Conservation (phyloP, 2,329 filamentous ascomycete genomes). For the Scorias spongiosa region DNA sequence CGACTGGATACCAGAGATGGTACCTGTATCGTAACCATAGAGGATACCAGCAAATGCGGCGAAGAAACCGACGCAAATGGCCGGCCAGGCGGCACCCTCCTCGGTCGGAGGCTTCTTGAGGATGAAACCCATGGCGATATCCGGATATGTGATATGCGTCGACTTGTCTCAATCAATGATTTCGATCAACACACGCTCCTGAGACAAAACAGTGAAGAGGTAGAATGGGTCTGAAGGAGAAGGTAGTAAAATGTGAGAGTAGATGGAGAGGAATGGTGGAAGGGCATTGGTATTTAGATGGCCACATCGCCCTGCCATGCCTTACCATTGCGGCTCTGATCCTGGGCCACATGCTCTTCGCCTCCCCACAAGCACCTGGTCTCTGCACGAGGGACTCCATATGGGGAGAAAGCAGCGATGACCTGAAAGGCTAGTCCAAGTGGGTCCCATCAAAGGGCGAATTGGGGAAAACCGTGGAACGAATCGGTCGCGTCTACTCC, state of each 20-base stretch:
- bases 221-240: neutral
- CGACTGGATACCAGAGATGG: constrained; percentile 5
- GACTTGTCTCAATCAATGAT: neutral
- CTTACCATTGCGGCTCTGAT: neutral
- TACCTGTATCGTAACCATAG: constrained; percentile 5
- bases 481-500: neutral
- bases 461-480: neutral
- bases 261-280: neutral
- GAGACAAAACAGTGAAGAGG: too few species aligned
- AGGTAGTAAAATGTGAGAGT: neutral
- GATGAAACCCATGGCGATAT: constrained; percentile 21
- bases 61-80: constrained; percentile 25
- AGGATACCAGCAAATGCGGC: constrained; percentile 12
- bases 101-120: constrained; percentile 28
- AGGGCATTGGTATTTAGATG: neutral
- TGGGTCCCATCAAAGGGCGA: neutral
- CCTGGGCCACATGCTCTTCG: neutral
- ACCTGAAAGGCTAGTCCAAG: neutral
- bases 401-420: neutral
- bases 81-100: constrained; percentile 26
- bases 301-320: neutral
- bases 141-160: neutral
- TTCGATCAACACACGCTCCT: too few species aligned
- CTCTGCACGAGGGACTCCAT: neutral
- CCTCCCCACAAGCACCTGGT: neutral